phyloP scores from a whole-genome alignment of 2,329 filamentous ascomycete species.

The Cytospora piceae region DNA sequence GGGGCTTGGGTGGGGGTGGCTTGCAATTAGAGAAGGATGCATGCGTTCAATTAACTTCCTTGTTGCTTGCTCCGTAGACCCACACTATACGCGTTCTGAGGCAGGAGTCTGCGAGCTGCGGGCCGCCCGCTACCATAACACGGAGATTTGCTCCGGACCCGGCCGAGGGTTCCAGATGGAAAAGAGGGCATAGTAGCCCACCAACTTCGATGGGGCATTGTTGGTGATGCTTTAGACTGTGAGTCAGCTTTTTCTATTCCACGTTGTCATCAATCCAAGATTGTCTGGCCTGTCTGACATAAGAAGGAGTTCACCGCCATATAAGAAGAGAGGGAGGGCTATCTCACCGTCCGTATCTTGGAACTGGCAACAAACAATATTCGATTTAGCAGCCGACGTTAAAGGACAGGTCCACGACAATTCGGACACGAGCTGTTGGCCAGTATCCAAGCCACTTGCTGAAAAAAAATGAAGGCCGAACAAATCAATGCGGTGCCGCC shows the following conservation, averaged over 20 bases:
- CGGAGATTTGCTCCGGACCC: slow-evolving; percentile 6
- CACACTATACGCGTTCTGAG: not conserved
- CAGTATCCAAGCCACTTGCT: not conserved
- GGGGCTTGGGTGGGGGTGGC: no score
- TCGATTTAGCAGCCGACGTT: not conserved
- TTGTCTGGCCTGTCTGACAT: not conserved
- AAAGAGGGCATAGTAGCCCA: not conserved
- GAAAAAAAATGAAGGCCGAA: slow-evolving; percentile 14
- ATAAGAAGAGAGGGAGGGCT: not conserved
- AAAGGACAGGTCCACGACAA: not conserved
- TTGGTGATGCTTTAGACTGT: not conserved
- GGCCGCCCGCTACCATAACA: not conserved
- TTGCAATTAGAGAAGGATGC: no score
- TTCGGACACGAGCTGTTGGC: not conserved
- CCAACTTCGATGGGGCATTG: not conserved
- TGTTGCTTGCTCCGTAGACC: not conserved
- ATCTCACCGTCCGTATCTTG: not conserved
- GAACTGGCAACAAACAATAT: not conserved
- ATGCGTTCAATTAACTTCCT: no score
- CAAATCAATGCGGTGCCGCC: not conserved
- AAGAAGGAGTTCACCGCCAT: not conserved
- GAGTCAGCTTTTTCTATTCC: not conserved
- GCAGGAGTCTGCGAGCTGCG: slow-evolving; percentile 22
- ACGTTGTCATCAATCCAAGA: not conserved
- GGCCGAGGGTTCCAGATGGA: not conserved